phyloP scores from a whole-genome alignment of 2,329 filamentous ascomycete species.

The Ophiognomonia clavigignenti-juglandacearum region DNA sequence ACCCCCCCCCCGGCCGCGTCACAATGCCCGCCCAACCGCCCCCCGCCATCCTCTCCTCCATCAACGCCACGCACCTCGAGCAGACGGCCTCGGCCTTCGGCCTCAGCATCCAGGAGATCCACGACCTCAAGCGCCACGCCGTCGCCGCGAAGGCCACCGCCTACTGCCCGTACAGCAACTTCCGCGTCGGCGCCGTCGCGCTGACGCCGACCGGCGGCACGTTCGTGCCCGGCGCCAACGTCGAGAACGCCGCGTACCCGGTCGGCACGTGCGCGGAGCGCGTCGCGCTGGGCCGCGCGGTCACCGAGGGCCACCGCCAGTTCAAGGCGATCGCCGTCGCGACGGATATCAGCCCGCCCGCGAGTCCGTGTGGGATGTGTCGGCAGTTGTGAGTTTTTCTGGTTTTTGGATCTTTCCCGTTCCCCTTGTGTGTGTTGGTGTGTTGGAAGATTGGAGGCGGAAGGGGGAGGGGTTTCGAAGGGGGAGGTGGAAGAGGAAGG shows the following conservation, averaged over 20 bases:
- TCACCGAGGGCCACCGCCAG: slow-evolving; percentile 50
- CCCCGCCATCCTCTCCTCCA: slow-evolving; percentile 19
- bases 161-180: slow-evolving; percentile 91
- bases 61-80: slow-evolving; percentile 21
- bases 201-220: slow-evolving; percentile 43
- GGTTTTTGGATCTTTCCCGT: too few relatives aligned
- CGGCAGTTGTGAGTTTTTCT: slow-evolving; percentile 67
- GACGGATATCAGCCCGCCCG: slow-evolving; percentile 67
- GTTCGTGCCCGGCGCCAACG: slow-evolving; percentile 72
- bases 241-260: slow-evolving; percentile 91
- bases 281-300: slow-evolving; percentile 78
- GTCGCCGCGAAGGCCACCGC: slow-evolving; percentile 70
- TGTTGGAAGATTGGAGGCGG: neutral
- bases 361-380: slow-evolving; percentile 91
- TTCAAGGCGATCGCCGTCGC: slow-evolving; percentile 82
- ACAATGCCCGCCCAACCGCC: slow-evolving; percentile 16
- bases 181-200: slow-evolving; percentile 82
- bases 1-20: neutral
- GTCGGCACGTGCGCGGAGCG: slow-evolving; percentile 95
- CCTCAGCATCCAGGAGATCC: slow-evolving; percentile 61
- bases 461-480: neutral
- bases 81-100: slow-evolving; percentile 33
- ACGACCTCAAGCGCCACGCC: slow-evolving; percentile 56
- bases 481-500: too few relatives aligned
- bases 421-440: too few relatives aligned